Percentiles rank a stretch among this genome's conserved stretches.
phyloP scores from a whole-genome alignment of 2,329 filamentous ascomycete species.

The Exophiala sp. region DNA sequence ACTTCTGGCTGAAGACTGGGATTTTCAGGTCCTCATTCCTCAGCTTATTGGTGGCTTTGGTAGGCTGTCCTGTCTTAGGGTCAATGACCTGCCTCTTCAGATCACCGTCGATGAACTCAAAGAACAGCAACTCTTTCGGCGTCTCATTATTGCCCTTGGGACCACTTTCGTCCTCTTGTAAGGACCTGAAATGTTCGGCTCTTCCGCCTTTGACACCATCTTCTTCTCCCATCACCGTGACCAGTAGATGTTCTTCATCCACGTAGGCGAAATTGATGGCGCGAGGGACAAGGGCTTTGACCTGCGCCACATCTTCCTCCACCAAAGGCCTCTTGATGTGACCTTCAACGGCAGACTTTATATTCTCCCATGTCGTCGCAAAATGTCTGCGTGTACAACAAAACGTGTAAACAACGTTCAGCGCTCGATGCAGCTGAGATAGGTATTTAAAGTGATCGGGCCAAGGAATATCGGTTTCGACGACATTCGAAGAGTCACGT shows the following conservation, averaged over 20 bases:
- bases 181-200: conserved; percentile 50
- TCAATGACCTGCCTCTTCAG: conserved; percentile 74
- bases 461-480: conserved; percentile 63
- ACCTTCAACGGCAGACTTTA: conserved; percentile 77
- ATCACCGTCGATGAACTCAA: conserved; percentile 91
- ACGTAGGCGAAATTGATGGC: conserved; percentile 83
- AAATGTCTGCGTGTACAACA: conserved; percentile 90
- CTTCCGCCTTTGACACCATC: conserved; percentile 60
- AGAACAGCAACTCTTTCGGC: conserved; percentile 70
- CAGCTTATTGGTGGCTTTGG: conserved; percentile 63
- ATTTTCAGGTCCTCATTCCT: conserved; percentile 80
- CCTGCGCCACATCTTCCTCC: conserved; percentile 75
- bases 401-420: conserved; percentile 94
- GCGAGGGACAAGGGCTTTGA: conserved; percentile 72
- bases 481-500: conserved; percentile 44
- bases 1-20: conserved; percentile 88
- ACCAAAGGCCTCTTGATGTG: conserved; percentile 70
- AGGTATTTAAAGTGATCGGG: conserved; percentile 70
- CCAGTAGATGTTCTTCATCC: conserved; percentile 76
- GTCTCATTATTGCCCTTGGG: conserved; percentile 34
- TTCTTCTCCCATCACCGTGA: conserved; percentile 70
- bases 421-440: conserved; percentile 72
- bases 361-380: conserved; percentile 84
- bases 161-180: conserved; percentile 34
- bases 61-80: conserved; percentile 69